A percentile compares a stretch with the other conserved stretches of the same genome.
Conservation (phyloP, 495 filamentous ascomycete genomes). For the Parmelia sp. region DNA sequence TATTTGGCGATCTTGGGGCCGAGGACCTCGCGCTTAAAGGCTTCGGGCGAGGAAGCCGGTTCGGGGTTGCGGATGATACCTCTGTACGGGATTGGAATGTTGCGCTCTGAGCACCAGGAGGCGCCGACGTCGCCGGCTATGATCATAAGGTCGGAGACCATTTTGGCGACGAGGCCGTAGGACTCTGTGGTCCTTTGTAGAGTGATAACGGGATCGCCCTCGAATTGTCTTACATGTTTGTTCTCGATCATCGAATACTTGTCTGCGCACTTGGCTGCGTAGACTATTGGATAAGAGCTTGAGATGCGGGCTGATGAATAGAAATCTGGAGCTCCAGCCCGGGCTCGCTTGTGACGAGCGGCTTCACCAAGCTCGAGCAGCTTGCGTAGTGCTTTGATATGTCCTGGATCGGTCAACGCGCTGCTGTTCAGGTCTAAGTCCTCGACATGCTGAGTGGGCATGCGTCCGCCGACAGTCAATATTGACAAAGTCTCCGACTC, state of each 20-base stretch:
- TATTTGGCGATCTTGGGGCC: conserved; percentile 20
- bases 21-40: conserved; percentile 11
- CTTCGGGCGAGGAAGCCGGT: conserved; percentile 31
- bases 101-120: conserved; percentile 63
- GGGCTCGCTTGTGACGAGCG: conserved; percentile 5
- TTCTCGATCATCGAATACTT: neutral
- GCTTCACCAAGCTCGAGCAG: conserved; percentile 16
- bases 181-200: conserved; percentile 12
- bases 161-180: conserved; percentile 13
- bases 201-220: conserved; percentile 20
- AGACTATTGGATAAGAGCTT: neutral
- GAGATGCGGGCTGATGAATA: neutral
- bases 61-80: conserved; percentile 57
- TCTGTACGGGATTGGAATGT: conserved; percentile 74
- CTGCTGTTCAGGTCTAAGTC: conserved; percentile 21
- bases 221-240: neutral
- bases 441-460: neutral
- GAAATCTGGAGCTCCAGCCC: conserved; percentile 1
- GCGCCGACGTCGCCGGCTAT: conserved; percentile 68
- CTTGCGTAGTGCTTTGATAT: conserved; percentile 15
- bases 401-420: conserved; percentile 7
- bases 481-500: conserved; percentile 3
- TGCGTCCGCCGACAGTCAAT: conserved; percentile 19
- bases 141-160: conserved; percentile 67
- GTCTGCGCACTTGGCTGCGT: neutral